Base-by-base conservation (phyloP, 441 rosid species). In the Adansonia grandidieri region DNA sequence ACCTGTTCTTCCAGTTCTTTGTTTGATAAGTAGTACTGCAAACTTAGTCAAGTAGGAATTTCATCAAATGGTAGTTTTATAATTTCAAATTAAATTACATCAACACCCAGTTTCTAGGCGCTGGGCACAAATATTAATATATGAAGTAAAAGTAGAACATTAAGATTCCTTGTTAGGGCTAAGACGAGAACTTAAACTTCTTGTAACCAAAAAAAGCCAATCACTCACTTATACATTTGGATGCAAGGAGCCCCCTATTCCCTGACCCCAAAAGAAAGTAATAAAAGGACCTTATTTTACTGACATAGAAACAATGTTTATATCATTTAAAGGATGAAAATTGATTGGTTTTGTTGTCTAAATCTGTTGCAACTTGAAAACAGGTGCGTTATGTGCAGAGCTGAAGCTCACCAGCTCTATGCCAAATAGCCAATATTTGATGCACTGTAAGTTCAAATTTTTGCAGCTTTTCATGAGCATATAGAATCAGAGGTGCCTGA, bases 371-470 rank as follows among this genome's bases (percentile, higher is more conserved):
- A 79, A 57, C 71, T 66, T 70, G 62, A 37, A 10, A 37, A 37
- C 87, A 92, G 94, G 82, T 90, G 94, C 80, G 87, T 90, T 79
- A 92, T 89, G 94, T 89, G 96, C 85, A 79, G 94, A 87, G 94
- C 93, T 45, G 96, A 90, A 84, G 94, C 93, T 58, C 86, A 90
- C 82, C 93, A 87, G 78, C 85, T 89, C 61, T 92, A 88, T 73
- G 84, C 87, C 8, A 88, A 86, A 74, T 89, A 89, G 65, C 90
- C 94, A 50, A 79, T 90, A 66, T 92, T 92, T 19, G 94, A 92
- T 74, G 89, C 88, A 58, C 81, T 92, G 48, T 92, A 93, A 71
- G 57, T 89, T 75, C 94, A 85, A 82, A 84, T 89, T 51, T 51
- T 83, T 56, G 93, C 92, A n/a, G 83, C 90, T 84, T 91, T 92